A percentile compares a stretch with the other conserved stretches of the same genome.
These are phyloP conservation scores for Helicostylum pulchrum DNA, from an alignment of 192 early-diverging fungal species.

Conservation along the genomic window DNA sequence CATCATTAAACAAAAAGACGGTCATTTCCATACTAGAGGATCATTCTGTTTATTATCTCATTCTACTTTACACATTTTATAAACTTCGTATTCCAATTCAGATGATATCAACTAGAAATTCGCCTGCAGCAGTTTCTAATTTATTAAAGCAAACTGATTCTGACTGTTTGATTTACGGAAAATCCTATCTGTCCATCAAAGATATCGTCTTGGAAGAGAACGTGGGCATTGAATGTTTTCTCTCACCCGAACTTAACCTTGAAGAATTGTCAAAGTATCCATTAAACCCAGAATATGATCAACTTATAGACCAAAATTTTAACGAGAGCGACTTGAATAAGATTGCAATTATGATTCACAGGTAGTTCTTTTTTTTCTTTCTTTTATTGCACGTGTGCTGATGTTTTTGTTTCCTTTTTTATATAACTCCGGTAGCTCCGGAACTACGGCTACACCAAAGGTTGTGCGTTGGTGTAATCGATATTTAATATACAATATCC, in stretches of 20 bases:
- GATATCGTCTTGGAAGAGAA: neutral
- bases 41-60: constrained; percentile 8
- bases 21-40: neutral
- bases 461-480: neutral
- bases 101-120: constrained; percentile 4
- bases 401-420: neutral
- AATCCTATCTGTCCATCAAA: neutral
- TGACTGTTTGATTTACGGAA: neutral
- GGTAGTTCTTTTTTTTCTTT: neutral
- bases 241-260: neutral
- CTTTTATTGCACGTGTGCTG: neutral
- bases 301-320: neutral
- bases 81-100: neutral
- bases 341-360: neutral
- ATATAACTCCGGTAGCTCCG: constrained; percentile 1
- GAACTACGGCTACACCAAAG: constrained; percentile 8
- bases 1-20: neutral
- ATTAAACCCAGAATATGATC: neutral
- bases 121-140: neutral
- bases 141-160: constrained; percentile 2
- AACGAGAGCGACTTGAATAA: neutral
- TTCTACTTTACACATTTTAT: neutral
- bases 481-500: neutral
- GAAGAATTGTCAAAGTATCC: neutral
- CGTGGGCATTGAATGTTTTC: neutral